Evolutionary conservation across 1,139 yeast genomes (phyloP), one percentile per base, ranked within the genome.

Genomic region (Magnusiomyces suaveolens): DNA sequence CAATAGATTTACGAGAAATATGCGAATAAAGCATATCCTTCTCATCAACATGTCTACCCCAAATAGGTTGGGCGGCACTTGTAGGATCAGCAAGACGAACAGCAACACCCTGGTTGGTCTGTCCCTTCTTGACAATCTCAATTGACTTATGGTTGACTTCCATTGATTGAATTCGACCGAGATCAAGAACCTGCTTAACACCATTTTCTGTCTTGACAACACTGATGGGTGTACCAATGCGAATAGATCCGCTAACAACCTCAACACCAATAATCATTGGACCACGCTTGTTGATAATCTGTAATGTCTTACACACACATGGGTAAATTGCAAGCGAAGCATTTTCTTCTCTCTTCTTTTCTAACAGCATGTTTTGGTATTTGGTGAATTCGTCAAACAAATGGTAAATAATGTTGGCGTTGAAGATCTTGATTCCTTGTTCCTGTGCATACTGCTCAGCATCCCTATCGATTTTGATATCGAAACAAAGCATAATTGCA

Each of bases 181-280:
- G 76, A 3, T 84, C 77, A 74, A 89, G 75, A 47, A 86, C 73
- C 51, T 78, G 80, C 66, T 83, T 87, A 64, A 82, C 83, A 63
- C 87, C 87, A 1, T 96, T 87, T 66, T 90, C 97, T 51, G 76
- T 75, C 72, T 90, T 89, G 54, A 92, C 97, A 32, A 94, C 92
- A 75, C 96, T 85, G 60, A 92, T 88, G 61, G 99, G 98, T 1
- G 98, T 90, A 56, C 98, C 98, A 52, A 87, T 71, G 62, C 92
- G 82, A 51, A 94, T 79, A 46, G 87, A 78, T 65, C 99, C 99
- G 70, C 92, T 97, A 53, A 80, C 71, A 60, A 92, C 96, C 70
- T 92, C 99, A 59, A 92, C 97, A 81, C 99, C 99, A 68, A 92
- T 87, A 67, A 92, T 89, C 97, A 92, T 92, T 57, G 99, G 99